phyloP scores from a whole-genome alignment of 441 rosid genomes.

The Capsella rubella region DNA sequence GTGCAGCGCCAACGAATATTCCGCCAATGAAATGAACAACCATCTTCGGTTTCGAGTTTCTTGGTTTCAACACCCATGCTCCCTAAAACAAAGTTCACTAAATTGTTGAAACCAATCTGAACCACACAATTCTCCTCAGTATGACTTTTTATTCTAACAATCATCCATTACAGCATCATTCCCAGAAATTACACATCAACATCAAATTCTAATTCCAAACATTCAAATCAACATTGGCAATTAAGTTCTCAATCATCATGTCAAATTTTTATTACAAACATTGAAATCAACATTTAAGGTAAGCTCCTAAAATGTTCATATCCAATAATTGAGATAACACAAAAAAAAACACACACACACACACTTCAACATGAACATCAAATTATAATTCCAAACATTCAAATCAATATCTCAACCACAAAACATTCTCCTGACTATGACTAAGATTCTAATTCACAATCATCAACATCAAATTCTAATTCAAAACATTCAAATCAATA shows the following conservation, averaged over 20 bases:
- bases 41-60: constrained; percentile 63
- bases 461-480: too few relatives aligned
- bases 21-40: constrained; percentile 94
- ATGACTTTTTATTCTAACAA: not conserved
- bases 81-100: constrained; percentile 55
- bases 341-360: not conserved
- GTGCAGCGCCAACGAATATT: constrained; percentile 98
- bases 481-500: too few relatives aligned
- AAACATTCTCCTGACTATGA: too few relatives aligned
- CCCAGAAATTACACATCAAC: not conserved
- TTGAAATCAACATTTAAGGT: not conserved
- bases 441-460: too few relatives aligned
- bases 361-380: not conserved
- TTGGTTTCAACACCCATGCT: constrained; percentile 93
- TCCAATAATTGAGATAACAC: constrained; percentile 7
- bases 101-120: not conserved
- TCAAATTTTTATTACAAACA: not conserved
- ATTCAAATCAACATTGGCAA: not conserved
- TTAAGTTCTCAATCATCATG: not conserved
- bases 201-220: not conserved
- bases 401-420: not conserved
- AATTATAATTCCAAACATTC: not conserved
- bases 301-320: not conserved
- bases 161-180: too few relatives aligned
- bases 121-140: not conserved